These are phyloP conservation scores for Microbotryum scabiosae DNA, from an alignment of 1,284 basidiomycete genomes.

Conservation along the genomic window DNA sequence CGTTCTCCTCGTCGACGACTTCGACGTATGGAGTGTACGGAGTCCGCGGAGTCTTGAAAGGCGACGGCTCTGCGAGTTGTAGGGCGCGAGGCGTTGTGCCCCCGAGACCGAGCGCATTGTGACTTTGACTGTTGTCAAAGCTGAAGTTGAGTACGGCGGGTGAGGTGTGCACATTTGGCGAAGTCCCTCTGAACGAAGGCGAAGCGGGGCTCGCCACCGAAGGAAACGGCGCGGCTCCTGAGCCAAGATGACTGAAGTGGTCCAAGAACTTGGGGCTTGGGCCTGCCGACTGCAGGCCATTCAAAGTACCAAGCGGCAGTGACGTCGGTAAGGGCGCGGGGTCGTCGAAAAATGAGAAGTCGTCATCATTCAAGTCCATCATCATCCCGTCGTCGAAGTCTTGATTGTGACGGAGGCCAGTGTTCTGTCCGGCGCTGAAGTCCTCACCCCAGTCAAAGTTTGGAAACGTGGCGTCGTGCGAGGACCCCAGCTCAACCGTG, in stretches of 20 bases:
- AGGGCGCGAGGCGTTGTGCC: background rate
- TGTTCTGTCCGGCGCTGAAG: constrained; percentile 4
- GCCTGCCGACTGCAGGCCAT: constrained; percentile 5
- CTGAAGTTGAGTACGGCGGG: constrained; percentile 1
- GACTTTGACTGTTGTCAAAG: background rate
- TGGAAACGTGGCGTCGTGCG: constrained; percentile 18
- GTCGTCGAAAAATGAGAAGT: constrained; percentile 36
- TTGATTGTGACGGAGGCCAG: background rate
- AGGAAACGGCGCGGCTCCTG: background rate
- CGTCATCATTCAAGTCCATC: constrained; percentile 33
- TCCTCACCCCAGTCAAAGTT: constrained; percentile 30
- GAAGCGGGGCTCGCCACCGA: constrained; percentile 5
- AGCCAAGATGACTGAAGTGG: constrained; percentile 15
- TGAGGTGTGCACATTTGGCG: constrained; percentile 7
- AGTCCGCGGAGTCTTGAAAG: constrained; percentile 15
- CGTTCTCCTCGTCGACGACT: constrained; percentile 6
- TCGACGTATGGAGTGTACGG: constrained; percentile 25
- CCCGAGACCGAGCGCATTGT: constrained; percentile 12
- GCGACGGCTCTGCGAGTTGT: background rate
- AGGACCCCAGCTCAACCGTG: background rate
- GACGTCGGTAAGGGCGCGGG: constrained; percentile 15
- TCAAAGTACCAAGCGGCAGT: background rate
- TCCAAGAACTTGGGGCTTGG: constrained; percentile 23
- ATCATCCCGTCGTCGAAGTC: constrained; percentile 26
- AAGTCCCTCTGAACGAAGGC: background rate